Evolutionary conservation across 306 rosid species (phyloP).

Genomic region (Begonia peltatifolia): DNA sequence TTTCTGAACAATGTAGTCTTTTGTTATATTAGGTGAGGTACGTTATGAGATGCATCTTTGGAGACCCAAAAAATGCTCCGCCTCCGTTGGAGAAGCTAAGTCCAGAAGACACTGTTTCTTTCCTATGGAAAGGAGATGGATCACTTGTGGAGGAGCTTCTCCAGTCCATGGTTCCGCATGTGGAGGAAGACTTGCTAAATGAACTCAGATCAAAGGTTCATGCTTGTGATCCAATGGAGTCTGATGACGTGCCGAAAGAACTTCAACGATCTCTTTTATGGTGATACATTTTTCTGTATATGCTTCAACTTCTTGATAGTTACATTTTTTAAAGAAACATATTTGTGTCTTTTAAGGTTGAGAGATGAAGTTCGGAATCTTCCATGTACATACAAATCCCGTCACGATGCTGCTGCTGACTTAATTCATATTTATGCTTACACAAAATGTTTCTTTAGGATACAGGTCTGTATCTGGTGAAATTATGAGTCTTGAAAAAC

Average conservation of each 20-base stretch:
- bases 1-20: not conserved
- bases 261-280: conserved; percentile 69
- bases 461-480: conserved; percentile 42
- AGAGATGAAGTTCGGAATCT: conserved; percentile 90
- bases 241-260: conserved; percentile 55
- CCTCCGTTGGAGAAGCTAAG: conserved; percentile 91
- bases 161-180: conserved; percentile 55
- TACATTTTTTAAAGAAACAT: conserved; percentile 4
- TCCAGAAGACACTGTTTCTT: conserved; percentile 56
- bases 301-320: conserved; percentile 2
- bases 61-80: conserved; percentile 82
- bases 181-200: conserved; percentile 44
- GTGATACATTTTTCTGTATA: conserved; percentile 19
- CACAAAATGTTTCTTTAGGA: conserved; percentile 74
- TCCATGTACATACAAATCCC: conserved; percentile 88
- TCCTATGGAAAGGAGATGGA: conserved; percentile 91
- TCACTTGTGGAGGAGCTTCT: conserved; percentile 89
- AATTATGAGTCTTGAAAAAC: not conserved
- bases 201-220: conserved; percentile 57
- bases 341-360: conserved; percentile 42
- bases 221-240: conserved; percentile 54
- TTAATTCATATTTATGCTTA: conserved; percentile 88
- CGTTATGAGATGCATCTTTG: conserved; percentile 82
- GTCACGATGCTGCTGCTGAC: conserved; percentile 99
- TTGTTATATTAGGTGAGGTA: conserved; percentile 57